Evolutionary conservation across 495 filamentous ascomycete species (phyloP).

Genomic region (Xylaria venustula): DNA sequence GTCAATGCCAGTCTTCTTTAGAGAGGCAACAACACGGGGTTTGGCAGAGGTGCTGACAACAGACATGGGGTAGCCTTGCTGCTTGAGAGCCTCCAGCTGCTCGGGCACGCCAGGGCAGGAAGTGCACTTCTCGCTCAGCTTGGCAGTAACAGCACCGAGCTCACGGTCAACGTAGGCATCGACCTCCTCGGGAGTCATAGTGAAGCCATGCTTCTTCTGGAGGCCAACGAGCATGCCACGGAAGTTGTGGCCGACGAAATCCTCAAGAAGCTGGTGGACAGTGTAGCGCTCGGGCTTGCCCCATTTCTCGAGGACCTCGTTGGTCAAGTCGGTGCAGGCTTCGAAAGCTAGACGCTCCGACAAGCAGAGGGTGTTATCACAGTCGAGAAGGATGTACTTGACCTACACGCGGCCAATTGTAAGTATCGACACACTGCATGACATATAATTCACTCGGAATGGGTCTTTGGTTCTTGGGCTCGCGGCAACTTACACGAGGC

Average conservation of each 20-base stretch:
- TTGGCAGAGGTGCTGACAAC: conserved; percentile 81
- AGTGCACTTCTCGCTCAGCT: conserved; percentile 66
- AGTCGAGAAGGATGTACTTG: conserved; percentile 87
- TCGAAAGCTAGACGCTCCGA: conserved; percentile 92
- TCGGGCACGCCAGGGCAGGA: conserved; percentile 73
- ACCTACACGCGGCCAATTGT: conserved; percentile 47
- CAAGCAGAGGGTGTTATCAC: conserved; percentile 96
- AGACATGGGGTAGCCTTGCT: conserved; percentile 67
- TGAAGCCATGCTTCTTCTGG: conserved; percentile 73
- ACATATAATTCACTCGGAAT: neutral
- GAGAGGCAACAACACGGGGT: conserved; percentile 71
- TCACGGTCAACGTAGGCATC: conserved; percentile 76
- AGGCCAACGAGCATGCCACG: conserved; percentile 78
- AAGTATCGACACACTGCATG: conserved; percentile 8
- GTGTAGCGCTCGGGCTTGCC: conserved; percentile 73
- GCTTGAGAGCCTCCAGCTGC: conserved; percentile 63
- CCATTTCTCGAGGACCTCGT: conserved; percentile 76
- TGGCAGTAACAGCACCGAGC: conserved; percentile 79
- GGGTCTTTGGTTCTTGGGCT: neutral
- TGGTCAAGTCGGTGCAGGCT: conserved; percentile 88
- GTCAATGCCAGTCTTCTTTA: conserved; percentile 79
- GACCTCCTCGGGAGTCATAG: conserved; percentile 63
- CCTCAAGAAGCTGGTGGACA: conserved; percentile 70
- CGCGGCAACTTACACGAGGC: conserved; percentile 31
- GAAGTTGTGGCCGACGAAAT: conserved; percentile 97